A percentile compares a stretch with the other conserved stretches of the same genome.
These are phyloP conservation scores for Yamadazyma laniorum DNA, from an alignment of 805 yeast species.

Conservation along the genomic window DNA sequence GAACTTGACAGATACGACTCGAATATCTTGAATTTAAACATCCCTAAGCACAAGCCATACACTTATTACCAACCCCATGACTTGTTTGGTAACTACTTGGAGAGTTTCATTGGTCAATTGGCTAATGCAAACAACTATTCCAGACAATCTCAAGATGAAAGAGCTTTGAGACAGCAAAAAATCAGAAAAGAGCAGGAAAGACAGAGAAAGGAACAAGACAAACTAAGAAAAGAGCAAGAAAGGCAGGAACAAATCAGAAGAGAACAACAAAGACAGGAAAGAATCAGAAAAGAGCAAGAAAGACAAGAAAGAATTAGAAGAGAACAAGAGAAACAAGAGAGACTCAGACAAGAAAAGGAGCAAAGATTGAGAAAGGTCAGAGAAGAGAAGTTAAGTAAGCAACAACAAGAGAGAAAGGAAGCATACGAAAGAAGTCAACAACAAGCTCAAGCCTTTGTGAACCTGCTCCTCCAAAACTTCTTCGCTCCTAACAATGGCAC, in stretches of 20 bases:
- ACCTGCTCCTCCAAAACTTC: constrained; percentile 20
- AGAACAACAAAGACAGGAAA: constrained; percentile 9
- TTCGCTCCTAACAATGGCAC: constrained; percentile 7
- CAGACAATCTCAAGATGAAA: not conserved
- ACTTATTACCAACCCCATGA: constrained; percentile 3
- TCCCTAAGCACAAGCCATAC: constrained; percentile 27
- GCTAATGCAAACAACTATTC: not conserved
- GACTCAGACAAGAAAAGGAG: constrained; percentile 14
- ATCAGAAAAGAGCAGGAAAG: constrained; percentile 4
- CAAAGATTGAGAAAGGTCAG: constrained; percentile 13
- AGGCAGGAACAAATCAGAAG: constrained; percentile 8
- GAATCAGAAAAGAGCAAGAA: constrained; percentile 3
- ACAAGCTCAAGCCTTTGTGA: constrained; percentile 22
- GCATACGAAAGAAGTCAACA: constrained; percentile 19
- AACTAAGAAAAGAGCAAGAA: constrained; percentile 8
- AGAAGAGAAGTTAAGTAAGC: constrained; percentile 15
- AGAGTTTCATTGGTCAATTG: constrained; percentile 3
- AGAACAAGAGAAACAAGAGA: constrained; percentile 10
- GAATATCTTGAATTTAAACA: constrained; percentile 34
- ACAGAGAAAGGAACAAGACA: constrained; percentile 9
- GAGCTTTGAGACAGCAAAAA: not conserved
- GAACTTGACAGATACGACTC: constrained; percentile 25
- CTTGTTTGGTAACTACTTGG: constrained; percentile 12
- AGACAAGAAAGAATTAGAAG: constrained; percentile 10
- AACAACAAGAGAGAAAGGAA: constrained; percentile 16